Evolutionary conservation across 148 eudicot genomes (phyloP).

Genomic region (Rhododendron ovatum): DNA sequence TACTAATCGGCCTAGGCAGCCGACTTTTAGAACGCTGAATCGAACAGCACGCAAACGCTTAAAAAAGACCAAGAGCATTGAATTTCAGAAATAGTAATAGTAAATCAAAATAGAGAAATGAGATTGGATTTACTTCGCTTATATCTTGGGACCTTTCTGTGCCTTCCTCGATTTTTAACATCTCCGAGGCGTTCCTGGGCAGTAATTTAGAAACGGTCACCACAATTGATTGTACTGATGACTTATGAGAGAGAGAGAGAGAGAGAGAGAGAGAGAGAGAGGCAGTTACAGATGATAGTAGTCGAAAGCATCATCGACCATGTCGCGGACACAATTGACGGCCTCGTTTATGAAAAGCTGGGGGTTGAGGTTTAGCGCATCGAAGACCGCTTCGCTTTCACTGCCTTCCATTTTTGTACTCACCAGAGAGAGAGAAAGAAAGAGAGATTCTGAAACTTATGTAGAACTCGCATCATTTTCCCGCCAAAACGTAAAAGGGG

Average conservation of each 20-base stretch:
- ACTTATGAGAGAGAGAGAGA: not conserved
- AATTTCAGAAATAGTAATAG: not conserved
- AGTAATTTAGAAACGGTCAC: conserved; percentile 1
- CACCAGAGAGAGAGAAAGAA: not conserved
- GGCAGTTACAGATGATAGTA: conserved; percentile 45
- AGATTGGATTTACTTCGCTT: conserved; percentile 30
- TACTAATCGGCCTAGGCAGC: not conserved
- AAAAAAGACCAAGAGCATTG: not conserved
- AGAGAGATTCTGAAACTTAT: not conserved
- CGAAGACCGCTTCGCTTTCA: conserved; percentile 55
- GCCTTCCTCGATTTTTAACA: conserved; percentile 39
- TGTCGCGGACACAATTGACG: conserved; percentile 52
- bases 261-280: conserved; percentile 6
- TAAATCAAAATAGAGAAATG: not conserved
- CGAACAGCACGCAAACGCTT: not conserved
- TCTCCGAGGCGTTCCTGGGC: conserved; percentile 49
- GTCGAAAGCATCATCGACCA: conserved; percentile 66
- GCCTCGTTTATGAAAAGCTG: conserved; percentile 74
- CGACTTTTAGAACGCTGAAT: not conserved
- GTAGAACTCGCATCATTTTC: not conserved
- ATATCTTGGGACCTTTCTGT: conserved; percentile 53
- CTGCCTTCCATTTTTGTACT: conserved; percentile 44
- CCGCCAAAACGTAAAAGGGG: not conserved
- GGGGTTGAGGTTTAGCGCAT: conserved; percentile 63
- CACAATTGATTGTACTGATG: not conserved